A percentile compares a stretch with the other conserved stretches of the same genome.
These are phyloP conservation scores for Citrullus mucosospermus DNA, from an alignment of 306 rosid genomes.

Conservation along the genomic window DNA sequence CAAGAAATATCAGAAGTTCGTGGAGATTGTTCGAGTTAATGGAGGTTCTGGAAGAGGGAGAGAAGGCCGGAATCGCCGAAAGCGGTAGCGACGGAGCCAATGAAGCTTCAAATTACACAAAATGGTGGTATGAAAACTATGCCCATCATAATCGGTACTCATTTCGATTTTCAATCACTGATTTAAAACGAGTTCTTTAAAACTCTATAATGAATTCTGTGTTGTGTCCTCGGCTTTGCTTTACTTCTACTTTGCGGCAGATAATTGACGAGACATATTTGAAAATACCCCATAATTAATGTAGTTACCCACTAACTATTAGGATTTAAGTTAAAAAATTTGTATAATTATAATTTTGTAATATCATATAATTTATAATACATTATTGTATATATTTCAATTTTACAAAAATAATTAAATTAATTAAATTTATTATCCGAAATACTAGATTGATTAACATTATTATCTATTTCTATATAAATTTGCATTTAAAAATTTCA, in stretches of 20 bases:
- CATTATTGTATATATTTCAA: no score
- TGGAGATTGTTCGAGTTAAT: background rate
- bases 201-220: background rate
- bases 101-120: slow-evolving; percentile 5
- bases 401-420: no score
- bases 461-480: no score
- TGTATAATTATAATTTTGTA: no score
- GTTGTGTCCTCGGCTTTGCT: background rate
- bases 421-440: no score
- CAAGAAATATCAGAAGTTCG: background rate
- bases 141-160: slow-evolving; percentile 45
- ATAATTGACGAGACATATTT: slow-evolving; percentile 25
- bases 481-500: no score
- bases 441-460: no score
- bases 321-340: no score
- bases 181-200: background rate
- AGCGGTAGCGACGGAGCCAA: background rate
- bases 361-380: no score
- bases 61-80: background rate
- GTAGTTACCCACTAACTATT: no score
- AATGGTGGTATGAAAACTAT: slow-evolving; percentile 38
- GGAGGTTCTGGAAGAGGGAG: background rate
- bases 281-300: no score
- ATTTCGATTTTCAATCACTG: background rate
- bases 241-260: slow-evolving; percentile 4